Conservation (phyloP, 352 stramenopile genomes). For the Phytopythium litorale region DNA sequence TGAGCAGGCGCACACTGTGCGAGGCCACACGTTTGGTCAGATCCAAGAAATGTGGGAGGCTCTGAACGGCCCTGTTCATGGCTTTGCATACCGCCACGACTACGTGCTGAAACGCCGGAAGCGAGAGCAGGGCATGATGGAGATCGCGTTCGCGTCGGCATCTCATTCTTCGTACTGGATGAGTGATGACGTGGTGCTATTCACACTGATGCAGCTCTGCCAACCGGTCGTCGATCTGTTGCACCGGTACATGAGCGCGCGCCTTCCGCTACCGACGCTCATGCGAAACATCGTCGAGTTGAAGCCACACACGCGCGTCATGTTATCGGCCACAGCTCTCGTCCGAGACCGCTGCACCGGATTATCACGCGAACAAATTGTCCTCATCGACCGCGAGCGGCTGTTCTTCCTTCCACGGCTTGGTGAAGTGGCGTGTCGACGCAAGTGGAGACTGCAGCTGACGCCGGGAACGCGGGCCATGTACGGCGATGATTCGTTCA, state of each 20-base stretch:
- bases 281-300: slow-evolving; percentile 80
- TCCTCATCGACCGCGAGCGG: slow-evolving; percentile 68
- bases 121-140: slow-evolving; percentile 83
- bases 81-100: slow-evolving; percentile 77
- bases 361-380: slow-evolving; percentile 67
- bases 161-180: slow-evolving; percentile 90
- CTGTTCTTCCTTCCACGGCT: slow-evolving; percentile 63
- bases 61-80: slow-evolving; percentile 63
- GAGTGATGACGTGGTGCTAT: slow-evolving; percentile 84
- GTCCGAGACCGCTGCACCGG: slow-evolving; percentile 78
- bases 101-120: slow-evolving; percentile 75
- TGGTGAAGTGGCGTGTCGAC: slow-evolving; percentile 59
- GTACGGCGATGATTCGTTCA: slow-evolving; percentile 81
- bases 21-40: slow-evolving; percentile 62
- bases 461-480: slow-evolving; percentile 43
- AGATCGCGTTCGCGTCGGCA: slow-evolving; percentile 74
- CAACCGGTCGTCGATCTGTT: slow-evolving; percentile 80
- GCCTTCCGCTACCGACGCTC: slow-evolving; percentile 61
- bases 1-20: slow-evolving; percentile 54
- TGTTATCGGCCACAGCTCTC: slow-evolving; percentile 65
- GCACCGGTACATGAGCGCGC: slow-evolving; percentile 78
- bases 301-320: slow-evolving; percentile 62
- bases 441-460: slow-evolving; percentile 68
- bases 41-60: slow-evolving; percentile 74
- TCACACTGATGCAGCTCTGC: slow-evolving; percentile 82